Base-by-base conservation (phyloP, 768 basidiomycete genomes). In the Lepiota brunneoincarnata region DNA sequence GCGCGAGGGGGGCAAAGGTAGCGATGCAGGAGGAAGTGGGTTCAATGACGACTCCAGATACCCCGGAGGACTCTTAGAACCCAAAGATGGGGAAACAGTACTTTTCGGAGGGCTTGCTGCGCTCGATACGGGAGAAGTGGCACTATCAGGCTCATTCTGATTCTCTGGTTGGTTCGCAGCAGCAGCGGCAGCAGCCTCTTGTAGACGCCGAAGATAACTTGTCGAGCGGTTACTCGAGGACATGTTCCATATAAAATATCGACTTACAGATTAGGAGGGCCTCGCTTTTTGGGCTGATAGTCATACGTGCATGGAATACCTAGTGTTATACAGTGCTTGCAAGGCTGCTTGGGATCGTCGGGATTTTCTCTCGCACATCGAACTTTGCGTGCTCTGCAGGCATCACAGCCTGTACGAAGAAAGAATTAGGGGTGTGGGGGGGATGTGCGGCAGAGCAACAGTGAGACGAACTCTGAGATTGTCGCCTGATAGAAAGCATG, bases 251-350 rank as follows among this genome's bases (percentile, higher is more conserved):
- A 21, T 20, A 36, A 50, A 49, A n/a, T 36, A 23, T 63, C 53
- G 37, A 64, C 84, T 69, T 69, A 95, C 89, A 93, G 76, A 69
- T 95, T 95, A 1, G 93, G 93, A 2, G 93, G 93, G 0, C 93
- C 93, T 52, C 93, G 77, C 70, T 95, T 95, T 77, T 93, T 93
- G 17, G 93, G 93, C 66, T 91, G 89, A 67, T 95, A 95, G 64
- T 92, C 89, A 61, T 94, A 96, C 1, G 89, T 93, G 68, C 93
- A 94, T 4, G 84, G 80, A 45, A 93, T 88, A 17, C 84, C 87
- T 46, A 94, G 82, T 0, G 87, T 79, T 60, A 87, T 76, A 67
- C 91, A 94, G 65, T 93, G 91, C 66, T 90, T 93, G 87, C 91
- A 93, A 6, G 87, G 77, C 59, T 83, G 83, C 68, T 86, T 87